These are phyloP conservation scores for Cordyceps javanica DNA, from an alignment of 2,329 filamentous ascomycete genomes.

Conservation along the genomic window DNA sequence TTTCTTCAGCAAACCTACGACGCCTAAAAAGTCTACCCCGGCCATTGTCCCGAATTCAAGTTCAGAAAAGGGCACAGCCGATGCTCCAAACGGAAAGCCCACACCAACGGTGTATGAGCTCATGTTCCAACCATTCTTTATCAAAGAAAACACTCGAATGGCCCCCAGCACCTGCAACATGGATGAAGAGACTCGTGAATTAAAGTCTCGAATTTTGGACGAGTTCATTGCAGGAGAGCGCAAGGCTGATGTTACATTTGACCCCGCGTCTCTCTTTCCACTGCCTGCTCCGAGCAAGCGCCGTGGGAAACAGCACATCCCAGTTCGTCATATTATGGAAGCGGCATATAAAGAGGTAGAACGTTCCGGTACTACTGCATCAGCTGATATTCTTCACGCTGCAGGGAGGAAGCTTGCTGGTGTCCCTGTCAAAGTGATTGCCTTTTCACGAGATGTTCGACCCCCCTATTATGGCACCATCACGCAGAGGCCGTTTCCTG, in stretches of 20 bases:
- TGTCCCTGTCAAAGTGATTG: constrained; percentile 58
- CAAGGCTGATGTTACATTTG: constrained; percentile 36
- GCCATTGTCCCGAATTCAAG: constrained; percentile 23
- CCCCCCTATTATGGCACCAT: constrained; percentile 69
- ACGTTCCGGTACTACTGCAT: constrained; percentile 28
- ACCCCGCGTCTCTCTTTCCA: constrained; percentile 41
- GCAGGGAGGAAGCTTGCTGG: constrained; percentile 37
- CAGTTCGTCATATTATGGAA: constrained; percentile 57
- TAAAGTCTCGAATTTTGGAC: constrained; percentile 47
- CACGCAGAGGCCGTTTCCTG: constrained; percentile 50
- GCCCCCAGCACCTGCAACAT: constrained; percentile 54
- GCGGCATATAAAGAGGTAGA: constrained; percentile 43
- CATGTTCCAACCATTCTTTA: constrained; percentile 73
- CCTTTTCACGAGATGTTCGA: constrained; percentile 59
- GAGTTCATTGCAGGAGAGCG: constrained; percentile 43
- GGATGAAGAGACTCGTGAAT: constrained; percentile 50
- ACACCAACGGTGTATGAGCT: constrained; percentile 54
- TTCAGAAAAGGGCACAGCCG: constrained; percentile 22
- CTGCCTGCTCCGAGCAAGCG: constrained; percentile 28
- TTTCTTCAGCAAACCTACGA: constrained; percentile 41
- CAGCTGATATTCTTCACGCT: constrained; percentile 24
- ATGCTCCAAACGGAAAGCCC: constrained; percentile 9
- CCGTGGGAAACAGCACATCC: constrained; percentile 43
- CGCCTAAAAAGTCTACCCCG: constrained; percentile 35
- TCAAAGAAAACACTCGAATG: constrained; percentile 67